Percentiles rank a stretch among this genome's conserved stretches.
Evolutionary conservation across 1,139 yeast genomes (phyloP).

Genomic region (Magnusiomyces fungicola): DNA sequence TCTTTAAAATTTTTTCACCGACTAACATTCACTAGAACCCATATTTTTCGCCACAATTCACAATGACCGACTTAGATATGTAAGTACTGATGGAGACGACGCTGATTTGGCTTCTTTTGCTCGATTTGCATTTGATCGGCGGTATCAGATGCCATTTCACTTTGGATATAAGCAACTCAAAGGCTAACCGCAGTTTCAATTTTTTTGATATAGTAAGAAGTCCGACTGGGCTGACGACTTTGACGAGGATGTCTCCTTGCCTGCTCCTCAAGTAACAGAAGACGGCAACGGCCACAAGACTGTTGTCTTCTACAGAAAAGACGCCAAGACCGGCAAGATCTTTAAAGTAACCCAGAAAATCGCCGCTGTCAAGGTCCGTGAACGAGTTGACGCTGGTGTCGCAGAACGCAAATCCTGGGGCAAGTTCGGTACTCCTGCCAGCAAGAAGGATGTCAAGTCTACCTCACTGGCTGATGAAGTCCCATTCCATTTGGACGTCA

Average conservation of each 20-base stretch:
- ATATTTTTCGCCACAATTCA: background rate
- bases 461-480: slow-evolving; percentile 89
- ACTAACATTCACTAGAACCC: background rate
- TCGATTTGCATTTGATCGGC: no score
- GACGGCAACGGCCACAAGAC: slow-evolving; percentile 89
- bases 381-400: slow-evolving; percentile 52
- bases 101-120: no score
- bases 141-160: no score
- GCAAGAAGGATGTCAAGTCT: slow-evolving; percentile 44
- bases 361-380: slow-evolving; percentile 68
- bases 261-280: slow-evolving; percentile 55
- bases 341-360: slow-evolving; percentile 83
- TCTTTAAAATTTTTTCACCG: no score
- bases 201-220: slow-evolving; percentile 9
- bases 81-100: no score
- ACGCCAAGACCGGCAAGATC: slow-evolving; percentile 74
- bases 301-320: slow-evolving; percentile 60
- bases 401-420: slow-evolving; percentile 40
- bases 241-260: slow-evolving; percentile 24
- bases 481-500: slow-evolving; percentile 26
- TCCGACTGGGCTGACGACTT: slow-evolving; percentile 26
- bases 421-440: slow-evolving; percentile 63
- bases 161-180: no score
- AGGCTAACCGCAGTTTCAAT: background rate
- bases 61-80: slow-evolving; percentile 13